Base-by-base conservation (phyloP, 306 rosid species). In the Delonix regia region DNA sequence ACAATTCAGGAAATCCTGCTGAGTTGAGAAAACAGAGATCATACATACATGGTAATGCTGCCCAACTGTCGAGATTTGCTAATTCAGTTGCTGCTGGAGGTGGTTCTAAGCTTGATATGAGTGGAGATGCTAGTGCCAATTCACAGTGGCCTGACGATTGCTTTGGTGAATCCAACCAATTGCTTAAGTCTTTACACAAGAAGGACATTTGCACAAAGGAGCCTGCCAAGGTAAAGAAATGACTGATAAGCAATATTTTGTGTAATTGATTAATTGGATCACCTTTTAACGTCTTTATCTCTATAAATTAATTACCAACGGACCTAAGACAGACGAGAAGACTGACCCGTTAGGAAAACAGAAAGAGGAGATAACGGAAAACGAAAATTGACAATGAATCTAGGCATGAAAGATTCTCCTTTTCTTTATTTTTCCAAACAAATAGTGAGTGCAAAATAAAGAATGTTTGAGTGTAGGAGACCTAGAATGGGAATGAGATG, bases 71-170 rank as follows among this genome's bases (percentile, higher is more conserved):
- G 25, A 85, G 85, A 78, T 89, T 85, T 89, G 88, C 98, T 75
- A 91, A 77, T 86, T 93, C 97, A 9, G 85, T 88, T 72, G 91
- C 92, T 24, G 74, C 44, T 80, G 88, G 86, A 77, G 89, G 90
- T 69, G 88, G 66, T 78, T 90, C 84, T 24, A 78, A 19, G 70
- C 86, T 88, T 71, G 91, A 82, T 63, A 81, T 87, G 70, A 71
- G 82, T 74, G 86, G 82, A 72, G 82, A 87, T 62, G 70, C 76
- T 78, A 68, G 82, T 73, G 78, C 67, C 81, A 86, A 83, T 80
- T 83, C 87, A 39, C 80, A 85, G 66, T 90, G 97, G 98, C 87
- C 82, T 41, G 92, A 74, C 75, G 91, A 91, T 72, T 85, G 78
- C 34, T 80, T 78, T 69, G 83, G 84, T 21, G 89, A 86, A 82